Evolutionary conservation across 2,329 filamentous ascomycete genomes (phyloP).

Genomic region (Triangularia verruculosa): DNA sequence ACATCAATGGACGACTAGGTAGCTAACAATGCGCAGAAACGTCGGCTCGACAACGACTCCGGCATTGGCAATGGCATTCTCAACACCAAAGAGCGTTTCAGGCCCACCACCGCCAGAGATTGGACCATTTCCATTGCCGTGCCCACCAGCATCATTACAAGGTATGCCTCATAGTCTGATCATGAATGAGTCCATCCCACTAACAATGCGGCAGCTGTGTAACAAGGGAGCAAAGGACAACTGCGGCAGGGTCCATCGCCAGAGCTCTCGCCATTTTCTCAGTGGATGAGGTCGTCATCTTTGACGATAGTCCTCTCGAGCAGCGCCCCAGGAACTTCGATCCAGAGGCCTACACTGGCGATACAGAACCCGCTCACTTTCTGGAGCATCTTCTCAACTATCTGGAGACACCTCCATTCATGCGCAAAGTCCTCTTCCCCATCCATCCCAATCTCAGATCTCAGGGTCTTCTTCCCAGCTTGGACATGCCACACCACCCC

Average conservation of each 20-base stretch:
- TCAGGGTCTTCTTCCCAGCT: conserved; percentile 69
- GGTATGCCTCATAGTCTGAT: conserved; percentile 45
- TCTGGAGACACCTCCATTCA: conserved; percentile 79
- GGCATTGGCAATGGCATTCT: conserved; percentile 39
- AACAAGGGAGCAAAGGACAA: conserved; percentile 72
- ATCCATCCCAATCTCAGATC: conserved; percentile 74
- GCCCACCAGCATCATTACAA: conserved; percentile 72
- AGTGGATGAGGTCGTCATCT: conserved; percentile 80
- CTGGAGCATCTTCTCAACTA: conserved; percentile 75
- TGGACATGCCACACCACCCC: conserved; percentile 85
- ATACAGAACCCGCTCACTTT: conserved; percentile 74
- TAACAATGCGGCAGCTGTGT: conserved; percentile 51
- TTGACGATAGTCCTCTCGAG: conserved; percentile 61
- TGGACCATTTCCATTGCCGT: conserved; percentile 78
- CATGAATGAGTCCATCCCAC: not conserved
- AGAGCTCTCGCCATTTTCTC: conserved; percentile 79
- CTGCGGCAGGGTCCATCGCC: conserved; percentile 70
- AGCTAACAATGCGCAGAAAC: conserved; percentile 41
- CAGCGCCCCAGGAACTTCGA: conserved; percentile 48
- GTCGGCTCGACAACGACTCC: conserved; percentile 45
- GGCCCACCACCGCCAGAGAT: conserved; percentile 59
- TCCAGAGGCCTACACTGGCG: conserved; percentile 60
- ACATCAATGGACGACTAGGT: not conserved
- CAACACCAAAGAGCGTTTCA: conserved; percentile 67
- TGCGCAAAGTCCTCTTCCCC: conserved; percentile 72